Evolutionary conservation across 2,329 filamentous ascomycete genomes (phyloP).

Genomic region (Hypoxylon sp.): DNA sequence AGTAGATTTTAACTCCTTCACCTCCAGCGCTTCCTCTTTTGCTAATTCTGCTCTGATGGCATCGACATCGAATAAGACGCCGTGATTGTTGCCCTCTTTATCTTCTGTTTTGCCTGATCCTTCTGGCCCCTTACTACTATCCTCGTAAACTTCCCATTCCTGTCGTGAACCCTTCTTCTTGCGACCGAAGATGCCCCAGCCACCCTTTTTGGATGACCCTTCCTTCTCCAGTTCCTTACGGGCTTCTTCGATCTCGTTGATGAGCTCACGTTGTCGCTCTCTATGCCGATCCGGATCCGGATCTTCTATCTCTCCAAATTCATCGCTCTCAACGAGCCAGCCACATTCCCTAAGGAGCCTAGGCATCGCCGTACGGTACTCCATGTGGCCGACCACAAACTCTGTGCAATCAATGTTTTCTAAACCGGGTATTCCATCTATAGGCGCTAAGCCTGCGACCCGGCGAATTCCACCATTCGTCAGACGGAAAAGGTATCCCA

Average conservation of each 20-base stretch:
- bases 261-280: constrained; percentile 89
- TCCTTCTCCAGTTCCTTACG: constrained; percentile 87
- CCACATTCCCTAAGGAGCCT: constrained; percentile 87
- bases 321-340: constrained; percentile 91
- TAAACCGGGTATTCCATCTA: constrained; percentile 82
- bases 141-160: constrained; percentile 95
- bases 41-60: constrained; percentile 91
- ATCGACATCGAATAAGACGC: constrained; percentile 93
- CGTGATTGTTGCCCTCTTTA: constrained; percentile 67
- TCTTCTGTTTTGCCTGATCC: constrained; percentile 58
- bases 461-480: constrained; percentile 93
- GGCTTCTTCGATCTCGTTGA: constrained; percentile 96
- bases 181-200: constrained; percentile 80
- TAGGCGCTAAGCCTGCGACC: constrained; percentile 84
- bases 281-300: constrained; percentile 95
- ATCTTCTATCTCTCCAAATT: constrained; percentile 97
- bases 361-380: constrained; percentile 94
- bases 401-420: constrained; percentile 93
- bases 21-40: constrained; percentile 71
- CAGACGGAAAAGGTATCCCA: constrained; percentile 94
- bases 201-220: constrained; percentile 72
- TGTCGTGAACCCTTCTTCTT: constrained; percentile 87
- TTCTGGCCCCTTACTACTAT: constrained; percentile 64
- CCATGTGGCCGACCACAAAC: constrained; percentile 92
- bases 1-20: constrained; percentile 88